Evolutionary conservation across 306 rosid genomes (phyloP), one percentile per base, ranked within the genome.

Genomic region (Clitoria ternatea): DNA sequence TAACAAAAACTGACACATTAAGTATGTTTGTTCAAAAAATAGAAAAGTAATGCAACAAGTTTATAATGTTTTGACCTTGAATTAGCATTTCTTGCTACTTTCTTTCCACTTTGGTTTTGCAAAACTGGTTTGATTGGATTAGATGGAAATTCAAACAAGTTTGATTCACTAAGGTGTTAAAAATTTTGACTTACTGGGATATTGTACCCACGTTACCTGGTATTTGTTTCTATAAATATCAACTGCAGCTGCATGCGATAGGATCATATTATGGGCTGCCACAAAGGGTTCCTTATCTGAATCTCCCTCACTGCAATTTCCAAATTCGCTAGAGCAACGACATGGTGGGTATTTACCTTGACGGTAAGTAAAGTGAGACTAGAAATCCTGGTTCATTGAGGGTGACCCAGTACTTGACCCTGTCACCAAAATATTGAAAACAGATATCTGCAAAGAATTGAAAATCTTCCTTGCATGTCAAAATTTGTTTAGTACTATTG

Each of bases 231-330:
- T 73, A 40, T 91, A 91, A 17, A 69, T 4, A 42, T 82, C 40
- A 45, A 86, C 97, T 2, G 87, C 89, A 61, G 92, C 77, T 11
- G 92, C 89, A 72, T 88, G 96, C 2, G 97, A 75, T 4, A 88
- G 76, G 61, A 91, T 83, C 13, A 86, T 74, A 39, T 88, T 91
- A 73, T 91, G 92, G 30, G 87, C 91, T 19, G 77, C 90, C 10
- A 88, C 27, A 24, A 85, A 86, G 29, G 96, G 97, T 59, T 91
- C 97, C 17, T 19, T 86, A 74, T 68, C 86, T 20, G 96, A 86
- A 63, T 91, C 76, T 14, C 96, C 97, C 12, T 14, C 5, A 1
- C 33, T 81, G 36, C 91, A 91, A 69, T 88, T 30, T 44, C 96
- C 92, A 76, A 84, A 88, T 5, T 77, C 23, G 10, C 50, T 4